phyloP scores from a whole-genome alignment of 2,329 filamentous ascomycete genomes.

The Aspergillus ochraceus region DNA sequence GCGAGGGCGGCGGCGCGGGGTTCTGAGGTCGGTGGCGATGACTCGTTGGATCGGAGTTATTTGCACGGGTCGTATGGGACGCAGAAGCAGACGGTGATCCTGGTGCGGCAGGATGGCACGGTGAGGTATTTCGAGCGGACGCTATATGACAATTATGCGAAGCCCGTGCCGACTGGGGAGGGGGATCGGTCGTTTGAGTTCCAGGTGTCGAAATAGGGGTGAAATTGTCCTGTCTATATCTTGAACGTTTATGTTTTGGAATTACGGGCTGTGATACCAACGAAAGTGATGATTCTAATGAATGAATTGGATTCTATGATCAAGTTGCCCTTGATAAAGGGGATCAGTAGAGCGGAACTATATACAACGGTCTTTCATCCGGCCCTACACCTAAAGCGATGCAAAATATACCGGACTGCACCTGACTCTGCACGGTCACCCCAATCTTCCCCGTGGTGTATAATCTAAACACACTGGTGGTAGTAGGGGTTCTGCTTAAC shows the following conservation, averaged over 20 bases:
- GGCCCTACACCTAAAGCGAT: no score
- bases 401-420: no score
- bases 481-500: constrained; percentile 39
- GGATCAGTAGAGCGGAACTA: neutral
- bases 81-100: constrained; percentile 62
- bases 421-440: neutral
- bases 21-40: constrained; percentile 28
- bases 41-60: constrained; percentile 34
- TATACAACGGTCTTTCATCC: neutral
- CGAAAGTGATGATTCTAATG: neutral
- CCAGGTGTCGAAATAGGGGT: constrained; percentile 4
- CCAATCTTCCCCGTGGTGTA: neutral
- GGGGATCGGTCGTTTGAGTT: constrained; percentile 49
- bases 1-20: constrained; percentile 35
- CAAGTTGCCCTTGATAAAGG: neutral
- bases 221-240: neutral
- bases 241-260: neutral
- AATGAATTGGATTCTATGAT: neutral
- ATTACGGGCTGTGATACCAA: neutral
- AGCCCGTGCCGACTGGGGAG: constrained; percentile 46
- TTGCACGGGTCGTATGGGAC: constrained; percentile 60
- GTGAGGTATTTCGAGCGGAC: constrained; percentile 65
- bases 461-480: constrained; percentile 34
- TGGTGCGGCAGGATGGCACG: constrained; percentile 56
- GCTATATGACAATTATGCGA: constrained; percentile 55